A percentile compares a stretch with the other conserved stretches of the same genome.
These are phyloP conservation scores for Aotearoamyces nothofagi DNA, from an alignment of 2,329 filamentous ascomycete genomes.

Conservation along the genomic window DNA sequence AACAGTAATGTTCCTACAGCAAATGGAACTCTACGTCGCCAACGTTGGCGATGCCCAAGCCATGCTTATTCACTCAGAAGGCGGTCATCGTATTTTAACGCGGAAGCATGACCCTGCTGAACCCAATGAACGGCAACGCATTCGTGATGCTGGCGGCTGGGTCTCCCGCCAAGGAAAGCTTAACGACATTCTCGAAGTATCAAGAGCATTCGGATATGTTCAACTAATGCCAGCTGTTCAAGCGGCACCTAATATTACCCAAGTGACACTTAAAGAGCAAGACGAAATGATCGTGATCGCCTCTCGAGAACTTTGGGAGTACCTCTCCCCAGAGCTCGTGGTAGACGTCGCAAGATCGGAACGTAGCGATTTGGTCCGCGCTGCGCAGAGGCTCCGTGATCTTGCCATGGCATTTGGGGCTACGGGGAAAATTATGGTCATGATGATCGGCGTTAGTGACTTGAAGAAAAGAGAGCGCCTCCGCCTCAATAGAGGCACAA, in stretches of 20 bases:
- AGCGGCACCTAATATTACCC: constrained; percentile 71
- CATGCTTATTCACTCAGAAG: constrained; percentile 85
- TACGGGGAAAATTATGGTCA: constrained; percentile 93
- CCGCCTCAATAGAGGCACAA: constrained; percentile 56
- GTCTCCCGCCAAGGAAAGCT: constrained; percentile 89
- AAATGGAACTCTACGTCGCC: constrained; percentile 81
- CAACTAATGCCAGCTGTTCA: constrained; percentile 87
- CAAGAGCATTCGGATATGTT: constrained; percentile 87
- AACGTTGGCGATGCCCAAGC: constrained; percentile 94
- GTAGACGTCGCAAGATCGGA: constrained; percentile 85
- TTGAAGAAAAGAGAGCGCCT: constrained; percentile 74
- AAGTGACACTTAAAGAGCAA: constrained; percentile 66
- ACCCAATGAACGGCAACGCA: constrained; percentile 66
- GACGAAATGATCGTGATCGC: constrained; percentile 91
- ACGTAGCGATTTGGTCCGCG: constrained; percentile 81
- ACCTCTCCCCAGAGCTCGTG: constrained; percentile 74
- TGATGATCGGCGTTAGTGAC: constrained; percentile 90
- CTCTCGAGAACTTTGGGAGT: constrained; percentile 90
- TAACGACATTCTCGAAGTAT: constrained; percentile 84
- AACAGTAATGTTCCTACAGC: constrained; percentile 78
- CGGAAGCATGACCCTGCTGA: constrained; percentile 90
- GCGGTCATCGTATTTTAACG: constrained; percentile 69
- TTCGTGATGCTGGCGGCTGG: constrained; percentile 88
- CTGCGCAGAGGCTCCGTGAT: constrained; percentile 86
- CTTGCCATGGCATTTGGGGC: constrained; percentile 92